A percentile compares a stretch with the other conserved stretches of the same genome.
Evolutionary conservation across 1,284 basidiomycete species (phyloP).

Genomic region (Coniophora puteana): DNA sequence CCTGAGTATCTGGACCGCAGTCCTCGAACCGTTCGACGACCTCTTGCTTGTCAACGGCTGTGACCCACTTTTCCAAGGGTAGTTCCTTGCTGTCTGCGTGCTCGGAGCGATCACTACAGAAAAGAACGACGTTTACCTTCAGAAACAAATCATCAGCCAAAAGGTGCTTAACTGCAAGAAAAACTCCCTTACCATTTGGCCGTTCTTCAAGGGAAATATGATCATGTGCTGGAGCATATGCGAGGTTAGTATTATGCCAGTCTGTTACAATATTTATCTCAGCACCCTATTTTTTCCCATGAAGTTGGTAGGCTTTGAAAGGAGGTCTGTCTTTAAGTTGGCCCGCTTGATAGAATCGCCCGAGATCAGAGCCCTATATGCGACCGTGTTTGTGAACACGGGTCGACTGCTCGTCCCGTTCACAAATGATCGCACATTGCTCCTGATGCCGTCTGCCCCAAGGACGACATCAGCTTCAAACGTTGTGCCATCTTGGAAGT

Average conservation of each 20-base stretch:
- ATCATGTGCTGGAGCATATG: slow-evolving; percentile 63
- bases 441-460: slow-evolving; percentile 53
- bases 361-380: slow-evolving; percentile 44
- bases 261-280: slow-evolving; percentile 1
- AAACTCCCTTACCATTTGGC: slow-evolving; percentile 34
- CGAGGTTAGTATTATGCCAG: slow-evolving; percentile 1
- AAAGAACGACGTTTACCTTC: slow-evolving; percentile 54
- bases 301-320: slow-evolving; percentile 33
- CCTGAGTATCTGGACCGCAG: slow-evolving; percentile 45
- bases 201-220: slow-evolving; percentile 48
- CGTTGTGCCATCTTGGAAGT: slow-evolving; percentile 43
- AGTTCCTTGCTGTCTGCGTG: slow-evolving; percentile 34
- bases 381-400: slow-evolving; percentile 40
- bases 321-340: slow-evolving; percentile 38
- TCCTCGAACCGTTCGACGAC: slow-evolving; percentile 43
- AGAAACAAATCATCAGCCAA: too few species aligned
- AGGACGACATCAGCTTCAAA: slow-evolving; percentile 48
- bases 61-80: slow-evolving; percentile 43
- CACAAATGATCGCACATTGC: slow-evolving; percentile 37
- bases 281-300: slow-evolving; percentile 40
- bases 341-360: slow-evolving; percentile 32
- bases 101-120: slow-evolving; percentile 37
- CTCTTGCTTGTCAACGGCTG: slow-evolving; percentile 38
- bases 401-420: slow-evolving; percentile 24
- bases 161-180: too few species aligned